A percentile compares a stretch with the other conserved stretches of the same genome.
These are phyloP conservation scores for Clitopilus hobsonii DNA, from an alignment of 768 basidiomycete genomes.

Conservation along the genomic window DNA sequence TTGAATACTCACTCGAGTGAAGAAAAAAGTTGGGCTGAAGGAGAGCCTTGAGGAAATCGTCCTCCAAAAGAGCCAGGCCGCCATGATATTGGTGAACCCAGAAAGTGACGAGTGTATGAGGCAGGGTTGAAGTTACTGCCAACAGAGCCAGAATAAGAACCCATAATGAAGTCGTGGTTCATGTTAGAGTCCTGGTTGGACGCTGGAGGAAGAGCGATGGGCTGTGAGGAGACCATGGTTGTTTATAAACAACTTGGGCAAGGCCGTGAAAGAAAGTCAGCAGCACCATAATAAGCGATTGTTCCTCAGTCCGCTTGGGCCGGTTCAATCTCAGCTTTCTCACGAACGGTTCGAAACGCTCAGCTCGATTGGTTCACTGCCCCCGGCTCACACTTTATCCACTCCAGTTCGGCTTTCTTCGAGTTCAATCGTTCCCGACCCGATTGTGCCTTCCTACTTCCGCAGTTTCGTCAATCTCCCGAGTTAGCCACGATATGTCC, in stretches of 20 bases:
- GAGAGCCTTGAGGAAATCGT: constrained; percentile 58
- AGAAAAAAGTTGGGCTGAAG: constrained; percentile 55
- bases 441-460: neutral
- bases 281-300: neutral
- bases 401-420: constrained; percentile 1
- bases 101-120: constrained; percentile 62
- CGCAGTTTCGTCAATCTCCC: neutral
- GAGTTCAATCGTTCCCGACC: neutral
- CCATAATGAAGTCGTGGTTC: constrained; percentile 30
- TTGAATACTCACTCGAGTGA: constrained; percentile 56
- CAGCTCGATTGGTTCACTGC: neutral
- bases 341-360: neutral
- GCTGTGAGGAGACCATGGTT: constrained; percentile 29
- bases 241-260: constrained; percentile 1
- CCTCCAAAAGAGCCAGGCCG: constrained; percentile 61
- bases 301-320: neutral
- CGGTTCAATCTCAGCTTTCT: neutral
- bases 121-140: constrained; percentile 57
- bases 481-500: neutral
- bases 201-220: constrained; percentile 41
- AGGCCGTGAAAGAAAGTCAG: neutral
- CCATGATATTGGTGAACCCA: constrained; percentile 74
- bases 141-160: constrained; percentile 44
- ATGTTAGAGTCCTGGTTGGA: constrained; percentile 15
- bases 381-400: neutral